phyloP scores from a whole-genome alignment of 1,284 basidiomycete species.

The Ceratobasidium theobromae region DNA sequence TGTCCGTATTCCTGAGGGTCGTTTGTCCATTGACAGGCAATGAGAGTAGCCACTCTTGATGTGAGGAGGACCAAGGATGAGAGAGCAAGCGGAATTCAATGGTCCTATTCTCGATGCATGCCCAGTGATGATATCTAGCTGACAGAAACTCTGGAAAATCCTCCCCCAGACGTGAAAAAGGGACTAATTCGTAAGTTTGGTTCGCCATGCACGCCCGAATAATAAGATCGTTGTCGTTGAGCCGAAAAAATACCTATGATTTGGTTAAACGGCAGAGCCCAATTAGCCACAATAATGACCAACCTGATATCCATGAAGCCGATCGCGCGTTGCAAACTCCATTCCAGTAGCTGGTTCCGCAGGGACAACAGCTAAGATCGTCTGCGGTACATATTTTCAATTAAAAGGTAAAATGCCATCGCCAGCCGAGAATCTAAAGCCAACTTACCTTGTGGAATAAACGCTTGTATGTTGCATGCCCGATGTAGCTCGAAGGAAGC shows the following conservation, averaged over 20 bases:
- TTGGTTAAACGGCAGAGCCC: too few species aligned
- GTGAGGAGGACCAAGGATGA: not conserved
- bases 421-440: too few species aligned
- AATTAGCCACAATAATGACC: too few species aligned
- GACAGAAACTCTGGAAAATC: constrained; percentile 48
- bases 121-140: constrained; percentile 47
- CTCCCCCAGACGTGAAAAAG: constrained; percentile 40
- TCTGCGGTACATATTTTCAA: constrained; percentile 40
- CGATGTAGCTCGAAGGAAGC: constrained; percentile 44
- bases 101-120: too few species aligned
- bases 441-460: constrained; percentile 44
- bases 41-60: not conserved
- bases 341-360: constrained; percentile 44
- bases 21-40: constrained; percentile 12
- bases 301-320: constrained; percentile 40
- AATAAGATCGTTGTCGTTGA: too few species aligned
- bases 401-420: not conserved
- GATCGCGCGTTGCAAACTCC: constrained; percentile 43
- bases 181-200: constrained; percentile 45
- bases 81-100: constrained; percentile 5
- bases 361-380: constrained; percentile 46
- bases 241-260: too few species aligned
- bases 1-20: constrained; percentile 30
- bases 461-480: constrained; percentile 43
- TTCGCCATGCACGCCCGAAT: constrained; percentile 40